phyloP scores from a whole-genome alignment of 495 filamentous ascomycete species.

The Penicillium paradoxum region DNA sequence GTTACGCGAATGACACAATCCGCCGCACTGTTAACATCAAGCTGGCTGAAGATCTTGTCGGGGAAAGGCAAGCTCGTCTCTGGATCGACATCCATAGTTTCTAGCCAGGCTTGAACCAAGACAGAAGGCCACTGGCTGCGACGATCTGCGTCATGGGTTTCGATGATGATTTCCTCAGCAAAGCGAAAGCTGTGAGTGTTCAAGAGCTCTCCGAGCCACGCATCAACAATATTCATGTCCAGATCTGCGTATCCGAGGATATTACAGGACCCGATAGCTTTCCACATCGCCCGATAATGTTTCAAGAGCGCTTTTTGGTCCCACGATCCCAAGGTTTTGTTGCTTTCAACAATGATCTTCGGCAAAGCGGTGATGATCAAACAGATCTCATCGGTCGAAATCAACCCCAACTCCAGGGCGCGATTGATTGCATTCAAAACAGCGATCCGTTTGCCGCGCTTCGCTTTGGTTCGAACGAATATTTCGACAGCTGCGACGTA shows the following conservation, averaged over 20 bases:
- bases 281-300: conserved; percentile 34
- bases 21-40: conserved; percentile 24
- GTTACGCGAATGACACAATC: conserved; percentile 32
- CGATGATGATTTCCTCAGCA: conserved; percentile 31
- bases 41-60: conserved; percentile 15
- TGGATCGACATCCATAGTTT: conserved; percentile 3
- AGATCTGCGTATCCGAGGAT: conserved; percentile 34
- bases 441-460: conserved; percentile 10
- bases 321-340: conserved; percentile 13
- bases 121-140: conserved; percentile 21
- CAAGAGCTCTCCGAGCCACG: conserved; percentile 31
- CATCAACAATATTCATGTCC: conserved; percentile 21
- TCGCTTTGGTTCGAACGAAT: conserved; percentile 13
- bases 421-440: conserved; percentile 29
- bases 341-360: conserved; percentile 15
- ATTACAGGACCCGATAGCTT: conserved; percentile 36
- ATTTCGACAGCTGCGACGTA: conserved; percentile 26
- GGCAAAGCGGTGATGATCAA: conserved; percentile 27
- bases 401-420: conserved; percentile 36
- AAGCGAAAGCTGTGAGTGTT: conserved; percentile 18
- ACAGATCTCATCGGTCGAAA: conserved; percentile 33
- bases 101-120: conserved; percentile 29
- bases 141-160: conserved; percentile 18
- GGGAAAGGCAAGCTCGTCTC: conserved; percentile 10
- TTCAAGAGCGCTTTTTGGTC: conserved; percentile 14